phyloP scores from a whole-genome alignment of 2,329 filamentous ascomycete species.

The Tolypocladium ophioglossoides region DNA sequence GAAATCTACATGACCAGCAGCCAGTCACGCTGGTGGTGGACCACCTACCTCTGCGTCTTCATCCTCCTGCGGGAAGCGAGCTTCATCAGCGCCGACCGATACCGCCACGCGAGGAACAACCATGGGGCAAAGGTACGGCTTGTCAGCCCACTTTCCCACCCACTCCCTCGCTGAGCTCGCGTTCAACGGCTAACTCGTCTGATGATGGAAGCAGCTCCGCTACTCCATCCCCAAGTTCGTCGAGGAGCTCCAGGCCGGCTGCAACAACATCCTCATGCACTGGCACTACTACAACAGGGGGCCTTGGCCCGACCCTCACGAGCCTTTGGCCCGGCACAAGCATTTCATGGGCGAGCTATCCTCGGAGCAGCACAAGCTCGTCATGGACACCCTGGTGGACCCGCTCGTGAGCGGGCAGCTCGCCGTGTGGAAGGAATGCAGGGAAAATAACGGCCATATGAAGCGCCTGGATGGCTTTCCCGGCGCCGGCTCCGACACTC shows the following conservation, averaged over 20 bases:
- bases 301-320: slow-evolving; percentile 12
- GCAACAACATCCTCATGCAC: slow-evolving; percentile 33
- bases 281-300: slow-evolving; percentile 41
- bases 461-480: not conserved
- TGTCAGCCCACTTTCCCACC: not conserved
- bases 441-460: slow-evolving; percentile 10
- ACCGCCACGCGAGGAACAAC: slow-evolving; percentile 30
- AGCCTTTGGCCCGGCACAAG: slow-evolving; percentile 15
- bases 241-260: slow-evolving; percentile 32
- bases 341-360: slow-evolving; percentile 18
- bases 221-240: slow-evolving; percentile 31
- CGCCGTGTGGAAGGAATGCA: slow-evolving; percentile 13
- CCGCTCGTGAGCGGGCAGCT: slow-evolving; percentile 13
- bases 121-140: slow-evolving; percentile 13
- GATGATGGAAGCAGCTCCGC: slow-evolving; percentile 12
- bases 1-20: slow-evolving; percentile 23
- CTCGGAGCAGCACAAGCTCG: slow-evolving; percentile 19
- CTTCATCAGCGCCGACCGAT: slow-evolving; percentile 27
- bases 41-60: slow-evolving; percentile 29
- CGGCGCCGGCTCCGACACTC: not conserved
- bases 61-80: slow-evolving; percentile 32
- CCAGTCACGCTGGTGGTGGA: slow-evolving; percentile 18
- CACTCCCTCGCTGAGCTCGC: not conserved
- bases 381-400: slow-evolving; percentile 18
- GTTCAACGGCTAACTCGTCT: not conserved